These are phyloP conservation scores for Pseudofabraea citricarpa DNA, from an alignment of 2,329 filamentous ascomycete genomes.

Conservation along the genomic window DNA sequence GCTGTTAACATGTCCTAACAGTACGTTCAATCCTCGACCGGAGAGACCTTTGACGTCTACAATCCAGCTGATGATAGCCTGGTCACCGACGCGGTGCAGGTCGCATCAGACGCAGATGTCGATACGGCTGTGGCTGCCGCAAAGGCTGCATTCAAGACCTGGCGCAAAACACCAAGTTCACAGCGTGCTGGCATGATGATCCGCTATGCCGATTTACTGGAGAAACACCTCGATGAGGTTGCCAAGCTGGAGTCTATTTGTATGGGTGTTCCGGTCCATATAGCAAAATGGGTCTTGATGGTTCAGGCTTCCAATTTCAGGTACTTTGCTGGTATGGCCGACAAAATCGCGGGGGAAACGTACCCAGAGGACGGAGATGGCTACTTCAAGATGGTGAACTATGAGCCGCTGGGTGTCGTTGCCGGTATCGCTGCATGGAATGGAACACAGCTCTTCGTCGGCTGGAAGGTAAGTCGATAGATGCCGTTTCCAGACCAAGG, in stretches of 20 bases:
- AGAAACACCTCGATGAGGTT: slow-evolving; percentile 30
- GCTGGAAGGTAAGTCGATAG: slow-evolving; percentile 38
- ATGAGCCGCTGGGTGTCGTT: slow-evolving; percentile 38
- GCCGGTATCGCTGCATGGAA: slow-evolving; percentile 56
- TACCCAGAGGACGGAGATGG: slow-evolving; percentile 39
- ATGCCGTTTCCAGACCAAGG: background rate
- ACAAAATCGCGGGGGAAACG: slow-evolving; percentile 32
- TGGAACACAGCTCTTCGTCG: slow-evolving; percentile 39
- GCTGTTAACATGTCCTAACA: slow-evolving; percentile 24
- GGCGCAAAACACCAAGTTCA: slow-evolving; percentile 23
- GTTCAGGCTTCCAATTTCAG: slow-evolving; percentile 19
- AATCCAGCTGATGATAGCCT: slow-evolving; percentile 43
- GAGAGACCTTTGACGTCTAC: slow-evolving; percentile 6
- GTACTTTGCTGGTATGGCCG: slow-evolving; percentile 32
- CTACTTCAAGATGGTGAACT: slow-evolving; percentile 32
- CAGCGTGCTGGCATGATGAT: slow-evolving; percentile 8
- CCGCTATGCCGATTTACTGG: slow-evolving; percentile 36
- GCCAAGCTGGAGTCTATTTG: slow-evolving; percentile 38
- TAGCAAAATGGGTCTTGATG: slow-evolving; percentile 36
- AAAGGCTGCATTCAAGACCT: slow-evolving; percentile 36
- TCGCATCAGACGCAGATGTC: slow-evolving; percentile 29
- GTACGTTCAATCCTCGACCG: slow-evolving; percentile 9
- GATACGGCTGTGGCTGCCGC: slow-evolving; percentile 39
- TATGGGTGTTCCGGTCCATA: slow-evolving; percentile 37
- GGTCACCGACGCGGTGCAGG: slow-evolving; percentile 32